Evolutionary conservation across 2,329 filamentous ascomycete species (phyloP).

Genomic region (Nothomitra cinnamomea): DNA sequence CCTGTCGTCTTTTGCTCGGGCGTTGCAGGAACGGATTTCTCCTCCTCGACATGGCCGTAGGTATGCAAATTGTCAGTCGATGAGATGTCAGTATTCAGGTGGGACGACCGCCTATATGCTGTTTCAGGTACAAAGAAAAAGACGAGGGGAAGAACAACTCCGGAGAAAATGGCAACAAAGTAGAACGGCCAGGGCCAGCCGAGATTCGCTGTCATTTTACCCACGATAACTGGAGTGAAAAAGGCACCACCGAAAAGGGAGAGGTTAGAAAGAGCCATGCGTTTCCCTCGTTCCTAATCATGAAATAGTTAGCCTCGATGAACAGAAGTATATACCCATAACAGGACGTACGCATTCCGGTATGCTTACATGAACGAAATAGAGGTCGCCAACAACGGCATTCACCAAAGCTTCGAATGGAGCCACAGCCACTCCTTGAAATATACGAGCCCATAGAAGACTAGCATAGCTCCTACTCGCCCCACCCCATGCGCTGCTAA

Average conservation of each 20-base stretch:
- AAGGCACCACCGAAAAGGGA: constrained; percentile 56
- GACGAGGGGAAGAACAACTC: constrained; percentile 48
- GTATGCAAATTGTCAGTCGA: constrained; percentile 17
- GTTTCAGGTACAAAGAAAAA: constrained; percentile 76
- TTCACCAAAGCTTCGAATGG: constrained; percentile 86
- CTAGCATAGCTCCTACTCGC: constrained; percentile 51
- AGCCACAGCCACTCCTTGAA: constrained; percentile 74
- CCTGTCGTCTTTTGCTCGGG: not conserved
- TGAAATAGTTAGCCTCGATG: not conserved
- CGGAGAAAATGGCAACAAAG: constrained; percentile 71
- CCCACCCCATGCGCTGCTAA: constrained; percentile 64
- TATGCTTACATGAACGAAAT: constrained; percentile 60
- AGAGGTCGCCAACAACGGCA: constrained; percentile 75
- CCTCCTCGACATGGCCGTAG: constrained; percentile 3
- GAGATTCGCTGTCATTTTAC: constrained; percentile 60
- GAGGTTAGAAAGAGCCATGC: constrained; percentile 69
- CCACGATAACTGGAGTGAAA: constrained; percentile 76
- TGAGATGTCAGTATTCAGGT: constrained; percentile 52
- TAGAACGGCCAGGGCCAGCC: constrained; percentile 85
- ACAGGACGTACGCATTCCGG: not conserved
- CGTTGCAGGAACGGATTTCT: not conserved
- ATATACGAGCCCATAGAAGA: constrained; percentile 59
- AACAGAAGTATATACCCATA: too few species aligned
- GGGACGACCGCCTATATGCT: constrained; percentile 49
- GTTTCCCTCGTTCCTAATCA: constrained; percentile 50